Evolutionary conservation across 176 grass and related monocot genomes (phyloP).

Genomic region (Ampelocalamus luodianensis): DNA sequence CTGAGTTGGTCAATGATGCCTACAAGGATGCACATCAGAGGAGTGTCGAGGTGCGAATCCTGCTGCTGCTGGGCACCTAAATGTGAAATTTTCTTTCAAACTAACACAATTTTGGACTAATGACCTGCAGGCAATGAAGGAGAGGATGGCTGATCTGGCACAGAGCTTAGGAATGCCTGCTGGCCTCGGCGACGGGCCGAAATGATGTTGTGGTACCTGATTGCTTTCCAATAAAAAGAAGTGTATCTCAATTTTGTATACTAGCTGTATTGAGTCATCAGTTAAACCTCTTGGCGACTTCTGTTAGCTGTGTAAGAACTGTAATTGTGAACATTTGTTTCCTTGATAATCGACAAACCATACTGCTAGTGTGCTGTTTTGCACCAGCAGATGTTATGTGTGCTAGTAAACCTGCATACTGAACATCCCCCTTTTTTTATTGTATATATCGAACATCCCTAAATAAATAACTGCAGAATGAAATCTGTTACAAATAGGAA

Average conservation of each 20-base stretch:
- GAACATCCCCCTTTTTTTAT: background rate
- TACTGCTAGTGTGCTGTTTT: conserved; percentile 27
- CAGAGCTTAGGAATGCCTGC: conserved; percentile 95
- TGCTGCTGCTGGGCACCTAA: background rate
- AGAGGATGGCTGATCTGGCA: conserved; percentile 94
- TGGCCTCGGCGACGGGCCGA: conserved; percentile 65
- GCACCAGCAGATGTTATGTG: background rate
- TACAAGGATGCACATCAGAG: conserved; percentile 94
- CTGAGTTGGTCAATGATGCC: conserved; percentile 84
- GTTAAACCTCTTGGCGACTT: conserved; percentile 10
- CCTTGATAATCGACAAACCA: background rate
- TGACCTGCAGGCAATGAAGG: conserved; percentile 87
- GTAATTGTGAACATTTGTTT: conserved; percentile 37
- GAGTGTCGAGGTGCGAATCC: conserved; percentile 69
- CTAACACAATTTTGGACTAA: conserved; percentile 11
- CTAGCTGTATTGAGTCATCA: conserved; percentile 40
- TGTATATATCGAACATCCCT: too few species aligned
- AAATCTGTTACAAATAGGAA: background rate
- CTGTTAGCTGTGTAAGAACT: conserved; percentile 33
- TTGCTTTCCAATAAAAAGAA: conserved; percentile 37
- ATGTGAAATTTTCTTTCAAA: background rate
- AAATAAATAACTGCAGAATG: background rate
- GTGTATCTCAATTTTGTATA: conserved; percentile 65
- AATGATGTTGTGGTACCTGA: conserved; percentile 41
- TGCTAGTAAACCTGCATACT: background rate